phyloP scores from a whole-genome alignment of 768 basidiomycete species.

The Trichaptum fuscoviolaceum region DNA sequence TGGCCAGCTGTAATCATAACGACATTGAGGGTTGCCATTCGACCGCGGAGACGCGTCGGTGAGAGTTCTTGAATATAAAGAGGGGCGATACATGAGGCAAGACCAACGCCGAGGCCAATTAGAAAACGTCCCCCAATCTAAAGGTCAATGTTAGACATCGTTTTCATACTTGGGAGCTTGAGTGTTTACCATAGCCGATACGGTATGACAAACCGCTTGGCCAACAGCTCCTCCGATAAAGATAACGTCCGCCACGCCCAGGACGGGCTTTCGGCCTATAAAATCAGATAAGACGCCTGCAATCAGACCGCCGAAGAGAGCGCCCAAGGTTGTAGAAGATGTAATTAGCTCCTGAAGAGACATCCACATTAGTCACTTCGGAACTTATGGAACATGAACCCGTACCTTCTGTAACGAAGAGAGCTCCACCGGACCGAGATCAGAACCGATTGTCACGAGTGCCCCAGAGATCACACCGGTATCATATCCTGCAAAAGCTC shows the following conservation, averaged over 20 bases:
- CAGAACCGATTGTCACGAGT: constrained; percentile 65
- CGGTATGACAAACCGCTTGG: constrained; percentile 64
- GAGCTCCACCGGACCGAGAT: constrained; percentile 53
- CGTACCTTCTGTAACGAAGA: constrained; percentile 60
- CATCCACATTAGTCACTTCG: background rate
- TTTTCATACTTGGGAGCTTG: background rate
- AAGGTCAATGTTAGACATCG: background rate
- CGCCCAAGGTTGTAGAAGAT: constrained; percentile 72
- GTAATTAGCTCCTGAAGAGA: constrained; percentile 67
- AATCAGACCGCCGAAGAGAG: constrained; percentile 65
- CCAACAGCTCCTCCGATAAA: constrained; percentile 72
- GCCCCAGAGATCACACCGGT: constrained; percentile 79
- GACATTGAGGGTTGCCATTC: constrained; percentile 79
- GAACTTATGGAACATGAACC: background rate
- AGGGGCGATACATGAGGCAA: constrained; percentile 74
- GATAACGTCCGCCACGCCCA: constrained; percentile 62
- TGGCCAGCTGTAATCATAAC: constrained; percentile 80
- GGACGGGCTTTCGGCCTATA: constrained; percentile 60
- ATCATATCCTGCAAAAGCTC: constrained; percentile 54
- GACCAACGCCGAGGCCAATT: constrained; percentile 68
- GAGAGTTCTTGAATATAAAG: constrained; percentile 83
- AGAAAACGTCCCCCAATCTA: constrained; percentile 70
- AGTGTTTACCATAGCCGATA: constrained; percentile 58
- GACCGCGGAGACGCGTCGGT: constrained; percentile 65
- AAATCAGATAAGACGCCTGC: constrained; percentile 69